phyloP scores from a whole-genome alignment of 768 basidiomycete species.

The Boletus vinaceobasis region DNA sequence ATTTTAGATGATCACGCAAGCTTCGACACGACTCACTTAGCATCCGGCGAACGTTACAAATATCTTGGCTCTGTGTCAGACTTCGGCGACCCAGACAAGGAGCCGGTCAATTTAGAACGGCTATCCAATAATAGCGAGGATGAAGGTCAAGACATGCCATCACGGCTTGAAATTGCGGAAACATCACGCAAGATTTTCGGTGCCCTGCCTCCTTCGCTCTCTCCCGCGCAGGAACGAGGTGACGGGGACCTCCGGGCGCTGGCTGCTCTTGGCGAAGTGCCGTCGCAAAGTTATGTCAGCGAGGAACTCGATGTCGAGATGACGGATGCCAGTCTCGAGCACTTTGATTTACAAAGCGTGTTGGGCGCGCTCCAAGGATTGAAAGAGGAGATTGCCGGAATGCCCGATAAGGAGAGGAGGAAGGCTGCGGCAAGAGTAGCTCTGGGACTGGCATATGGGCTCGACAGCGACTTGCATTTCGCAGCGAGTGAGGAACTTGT shows the following conservation, averaged over 20 bases:
- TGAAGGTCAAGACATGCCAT: constrained; percentile 40
- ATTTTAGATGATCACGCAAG: constrained; percentile 15
- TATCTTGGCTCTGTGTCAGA: constrained; percentile 61
- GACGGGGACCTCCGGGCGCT: not conserved
- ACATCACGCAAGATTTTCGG: constrained; percentile 54
- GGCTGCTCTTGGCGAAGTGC: constrained; percentile 8
- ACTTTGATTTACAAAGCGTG: constrained; percentile 63
- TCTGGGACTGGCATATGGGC: constrained; percentile 68
- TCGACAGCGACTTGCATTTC: constrained; percentile 24
- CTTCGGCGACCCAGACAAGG: constrained; percentile 44
- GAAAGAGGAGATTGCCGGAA: constrained; percentile 71
- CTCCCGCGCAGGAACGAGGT: constrained; percentile 15
- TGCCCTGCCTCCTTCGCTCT: constrained; percentile 9
- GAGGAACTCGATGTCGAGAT: constrained; percentile 26
- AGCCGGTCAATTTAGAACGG: constrained; percentile 19
- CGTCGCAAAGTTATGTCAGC: constrained; percentile 26
- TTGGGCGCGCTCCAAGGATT: constrained; percentile 61
- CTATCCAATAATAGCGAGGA: not conserved
- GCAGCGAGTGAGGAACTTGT: constrained; percentile 1
- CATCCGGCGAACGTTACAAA: constrained; percentile 37
- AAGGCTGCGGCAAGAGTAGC: constrained; percentile 71
- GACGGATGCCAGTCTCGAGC: constrained; percentile 38
- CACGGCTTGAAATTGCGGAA: constrained; percentile 45
- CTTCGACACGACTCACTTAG: constrained; percentile 18
- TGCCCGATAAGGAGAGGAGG: constrained; percentile 58